A percentile compares a stretch with the other conserved stretches of the same genome.
These are phyloP conservation scores for Phtheirospermum japonicum DNA, from an alignment of 257 asterid genomes.

Conservation along the genomic window DNA sequence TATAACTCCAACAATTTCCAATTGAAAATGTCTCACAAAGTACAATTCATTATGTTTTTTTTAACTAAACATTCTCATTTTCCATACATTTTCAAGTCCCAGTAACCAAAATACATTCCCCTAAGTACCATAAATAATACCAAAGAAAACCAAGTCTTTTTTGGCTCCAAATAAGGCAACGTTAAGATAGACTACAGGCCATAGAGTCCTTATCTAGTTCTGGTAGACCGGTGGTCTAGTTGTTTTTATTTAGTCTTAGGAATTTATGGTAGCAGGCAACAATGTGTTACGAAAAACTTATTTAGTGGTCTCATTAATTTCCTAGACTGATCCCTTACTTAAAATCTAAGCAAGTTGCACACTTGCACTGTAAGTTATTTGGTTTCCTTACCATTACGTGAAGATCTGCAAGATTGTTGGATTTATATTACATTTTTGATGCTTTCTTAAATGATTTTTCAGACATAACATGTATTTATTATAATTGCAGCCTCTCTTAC, in stretches of 20 bases:
- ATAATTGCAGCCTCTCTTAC: neutral
- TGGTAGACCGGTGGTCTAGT: neutral
- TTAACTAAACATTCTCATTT: neutral
- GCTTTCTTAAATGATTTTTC: slow-evolving; percentile 7
- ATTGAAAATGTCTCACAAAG: neutral
- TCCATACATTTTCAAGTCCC: neutral
- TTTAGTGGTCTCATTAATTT: neutral
- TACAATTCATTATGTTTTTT: neutral
- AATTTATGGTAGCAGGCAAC: neutral
- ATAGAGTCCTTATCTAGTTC: neutral
- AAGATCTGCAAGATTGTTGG: neutral
- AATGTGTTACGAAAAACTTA: neutral
- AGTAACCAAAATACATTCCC: neutral
- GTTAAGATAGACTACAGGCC: neutral
- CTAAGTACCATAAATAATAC: neutral
- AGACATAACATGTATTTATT: neutral
- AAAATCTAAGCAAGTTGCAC: neutral
- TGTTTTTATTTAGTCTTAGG: neutral
- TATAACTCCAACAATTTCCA: neutral
- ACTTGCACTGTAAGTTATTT: neutral
- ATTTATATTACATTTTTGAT: neutral
- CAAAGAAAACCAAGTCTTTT: neutral
- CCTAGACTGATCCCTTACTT: neutral
- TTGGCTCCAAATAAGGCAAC: neutral
- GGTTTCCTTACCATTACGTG: neutral